Evolutionary conservation across 2,329 filamentous ascomycete genomes (phyloP).

Genomic region (Orbilia oligospora): DNA sequence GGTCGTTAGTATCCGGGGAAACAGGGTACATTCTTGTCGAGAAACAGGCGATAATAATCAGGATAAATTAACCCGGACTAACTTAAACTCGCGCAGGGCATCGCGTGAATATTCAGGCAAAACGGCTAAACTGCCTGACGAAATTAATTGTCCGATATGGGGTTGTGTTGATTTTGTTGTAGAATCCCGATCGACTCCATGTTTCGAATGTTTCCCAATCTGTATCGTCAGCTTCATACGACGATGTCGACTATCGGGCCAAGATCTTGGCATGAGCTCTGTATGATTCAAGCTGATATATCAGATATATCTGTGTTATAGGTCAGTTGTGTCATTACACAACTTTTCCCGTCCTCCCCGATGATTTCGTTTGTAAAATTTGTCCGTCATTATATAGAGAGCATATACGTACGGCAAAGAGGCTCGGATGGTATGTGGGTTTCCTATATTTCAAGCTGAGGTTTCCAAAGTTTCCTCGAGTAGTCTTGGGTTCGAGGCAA

Average conservation of each 20-base stretch:
- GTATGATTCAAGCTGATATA: not conserved
- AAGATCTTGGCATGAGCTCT: conserved; percentile 1
- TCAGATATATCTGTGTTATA: not conserved
- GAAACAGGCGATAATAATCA: conserved; percentile 19
- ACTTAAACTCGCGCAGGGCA: conserved; percentile 17
- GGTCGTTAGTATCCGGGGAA: conserved; percentile 57
- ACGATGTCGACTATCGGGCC: not conserved
- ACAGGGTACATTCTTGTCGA: conserved; percentile 39
- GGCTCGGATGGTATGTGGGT: not conserved
- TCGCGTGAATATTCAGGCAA: conserved; percentile 46
- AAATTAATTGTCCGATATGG: conserved; percentile 33
- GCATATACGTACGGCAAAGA: not conserved
- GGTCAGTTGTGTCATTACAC: not conserved
- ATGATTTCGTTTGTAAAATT: not conserved
- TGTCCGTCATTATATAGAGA: too few species aligned
- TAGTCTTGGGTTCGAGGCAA: not conserved
- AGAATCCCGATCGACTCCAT: not conserved
- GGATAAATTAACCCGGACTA: conserved; percentile 31
- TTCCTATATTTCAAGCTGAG: not conserved
- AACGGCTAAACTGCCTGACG: conserved; percentile 57
- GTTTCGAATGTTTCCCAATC: not conserved
- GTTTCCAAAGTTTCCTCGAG: not conserved
- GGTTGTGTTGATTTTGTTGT: conserved; percentile 25
- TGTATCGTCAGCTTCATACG: not conserved
- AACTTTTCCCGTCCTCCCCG: conserved; percentile 19